Evolutionary conservation across 2,329 filamentous ascomycete species (phyloP), one percentile per base, ranked within the genome.

Genomic region (Truncatella angustata): DNA sequence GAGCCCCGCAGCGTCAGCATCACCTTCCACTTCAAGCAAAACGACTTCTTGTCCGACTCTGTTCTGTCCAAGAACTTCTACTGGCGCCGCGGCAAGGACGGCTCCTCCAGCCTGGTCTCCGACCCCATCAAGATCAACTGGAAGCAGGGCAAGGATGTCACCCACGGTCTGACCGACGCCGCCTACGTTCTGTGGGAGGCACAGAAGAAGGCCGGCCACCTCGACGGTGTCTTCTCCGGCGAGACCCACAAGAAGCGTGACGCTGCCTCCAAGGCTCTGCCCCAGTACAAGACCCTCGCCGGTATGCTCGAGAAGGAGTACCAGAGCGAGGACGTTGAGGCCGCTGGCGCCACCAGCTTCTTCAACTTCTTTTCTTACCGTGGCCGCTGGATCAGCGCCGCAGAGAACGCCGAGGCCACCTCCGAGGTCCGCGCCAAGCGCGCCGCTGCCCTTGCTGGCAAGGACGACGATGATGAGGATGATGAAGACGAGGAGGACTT

Each of bases 311-410:
- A 54, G 51, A 60, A 60, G 50, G 40, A 43, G 40, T 43, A 43
- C 40, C 11, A 21, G 18, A 14, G 24, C 6, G 40, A 39, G 10
- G 18, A 43, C 4, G 40, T 12, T 24, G 40, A 43, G 21, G 54
- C 54, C 46, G 52, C 54, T 30, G 60, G 62, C 58, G 76, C 76
- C 9, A 61, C 77, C 34, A 84, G 80, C 68, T 89, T 90, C 74
- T 90, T 90, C 66, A 80, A 82, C 47, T 87, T 85, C 77, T 90
- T 90, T 66, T 84, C 79, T 11, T 90, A 82, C 69, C 79, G 72
- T 59, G 84, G 75, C 58, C 70, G 78, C 50, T 82, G 79, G 62
- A 74, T 88, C 55, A 79, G 75, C 42, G 82, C 80, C 1, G 81
- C 85, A 62, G 82, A 88, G 72, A 82, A 77, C 37, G 73, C 71